Evolutionary conservation across 352 stramenopile genomes (phyloP).

Genomic region (Pythium plurisporium): DNA sequence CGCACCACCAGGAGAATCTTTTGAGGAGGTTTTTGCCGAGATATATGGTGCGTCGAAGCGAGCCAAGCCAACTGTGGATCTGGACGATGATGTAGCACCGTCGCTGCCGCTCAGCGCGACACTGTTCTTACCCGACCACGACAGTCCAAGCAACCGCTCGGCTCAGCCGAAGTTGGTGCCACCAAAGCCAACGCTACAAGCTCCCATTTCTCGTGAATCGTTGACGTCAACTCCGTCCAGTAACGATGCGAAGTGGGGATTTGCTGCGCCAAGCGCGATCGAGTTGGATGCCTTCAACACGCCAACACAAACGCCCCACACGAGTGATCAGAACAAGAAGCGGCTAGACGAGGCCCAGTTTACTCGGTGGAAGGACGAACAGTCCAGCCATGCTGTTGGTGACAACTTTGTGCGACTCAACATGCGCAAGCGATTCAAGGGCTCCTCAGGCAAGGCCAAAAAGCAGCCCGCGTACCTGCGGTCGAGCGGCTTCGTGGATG

Average conservation of each 20-base stretch:
- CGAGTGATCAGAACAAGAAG: neutral
- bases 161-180: too few relatives aligned
- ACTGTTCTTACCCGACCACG: constrained; percentile 9
- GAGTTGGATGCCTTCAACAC: constrained; percentile 18
- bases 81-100: constrained; percentile 4
- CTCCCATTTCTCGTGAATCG: neutral
- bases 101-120: constrained; percentile 15
- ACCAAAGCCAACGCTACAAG: too few relatives aligned
- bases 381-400: constrained; percentile 43
- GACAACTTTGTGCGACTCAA: constrained; percentile 80
- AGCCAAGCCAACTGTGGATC: neutral
- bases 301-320: neutral
- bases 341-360: constrained; percentile 22
- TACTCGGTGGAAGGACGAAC: constrained; percentile 55
- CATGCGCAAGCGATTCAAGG: constrained; percentile 73
- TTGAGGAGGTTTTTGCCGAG: constrained; percentile 27
- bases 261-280: constrained; percentile 11
- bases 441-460: constrained; percentile 58
- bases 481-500: constrained; percentile 19
- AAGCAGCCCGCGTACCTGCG: constrained; percentile 69
- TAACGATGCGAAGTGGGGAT: constrained; percentile 13
- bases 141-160: neutral
- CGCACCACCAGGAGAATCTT: constrained; percentile 9
- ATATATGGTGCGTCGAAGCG: constrained; percentile 21
- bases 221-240: neutral